phyloP scores from a whole-genome alignment of 192 early-diverging fungal species.

The Podila epicladia region DNA sequence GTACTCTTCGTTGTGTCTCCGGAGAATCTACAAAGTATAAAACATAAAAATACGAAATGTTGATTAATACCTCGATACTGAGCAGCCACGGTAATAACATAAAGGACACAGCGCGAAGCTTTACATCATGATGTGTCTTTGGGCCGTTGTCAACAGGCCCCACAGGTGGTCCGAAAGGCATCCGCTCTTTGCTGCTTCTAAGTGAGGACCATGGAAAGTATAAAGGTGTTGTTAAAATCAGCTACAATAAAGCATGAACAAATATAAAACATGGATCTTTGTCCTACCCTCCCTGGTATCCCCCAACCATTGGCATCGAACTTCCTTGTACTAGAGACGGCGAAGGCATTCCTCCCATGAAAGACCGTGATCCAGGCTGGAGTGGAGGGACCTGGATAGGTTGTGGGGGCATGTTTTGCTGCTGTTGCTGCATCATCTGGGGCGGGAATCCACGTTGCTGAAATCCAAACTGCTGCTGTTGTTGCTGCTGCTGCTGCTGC shows the following conservation, averaged over 20 bases:
- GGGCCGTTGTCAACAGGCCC: slow-evolving; percentile 23
- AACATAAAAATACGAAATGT: not conserved
- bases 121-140: slow-evolving; percentile 48
- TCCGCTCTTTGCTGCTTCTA: slow-evolving; percentile 1
- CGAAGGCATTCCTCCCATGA: slow-evolving; percentile 47
- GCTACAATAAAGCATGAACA: not conserved
- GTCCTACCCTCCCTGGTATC: slow-evolving; percentile 18
- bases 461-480: slow-evolving; percentile 33
- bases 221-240: not conserved
- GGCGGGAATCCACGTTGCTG: slow-evolving; percentile 35
- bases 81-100: too few species aligned
- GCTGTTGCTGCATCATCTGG: slow-evolving; percentile 19
- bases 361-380: slow-evolving; percentile 15
- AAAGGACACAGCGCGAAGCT: too few species aligned
- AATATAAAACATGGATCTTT: not conserved
- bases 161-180: slow-evolving; percentile 40
- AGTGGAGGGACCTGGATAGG: slow-evolving; percentile 28
- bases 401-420: slow-evolving; percentile 25
- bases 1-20: slow-evolving; percentile 39
- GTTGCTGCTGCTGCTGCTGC: slow-evolving; percentile 7
- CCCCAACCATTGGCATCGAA: slow-evolving; percentile 28
- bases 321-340: slow-evolving; percentile 29
- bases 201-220: slow-evolving; percentile 2
- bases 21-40: slow-evolving; percentile 17
- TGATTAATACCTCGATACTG: not conserved